These are phyloP conservation scores for Colletotrichum abscissum DNA, from an alignment of 2,329 filamentous ascomycete species.

Conservation along the genomic window DNA sequence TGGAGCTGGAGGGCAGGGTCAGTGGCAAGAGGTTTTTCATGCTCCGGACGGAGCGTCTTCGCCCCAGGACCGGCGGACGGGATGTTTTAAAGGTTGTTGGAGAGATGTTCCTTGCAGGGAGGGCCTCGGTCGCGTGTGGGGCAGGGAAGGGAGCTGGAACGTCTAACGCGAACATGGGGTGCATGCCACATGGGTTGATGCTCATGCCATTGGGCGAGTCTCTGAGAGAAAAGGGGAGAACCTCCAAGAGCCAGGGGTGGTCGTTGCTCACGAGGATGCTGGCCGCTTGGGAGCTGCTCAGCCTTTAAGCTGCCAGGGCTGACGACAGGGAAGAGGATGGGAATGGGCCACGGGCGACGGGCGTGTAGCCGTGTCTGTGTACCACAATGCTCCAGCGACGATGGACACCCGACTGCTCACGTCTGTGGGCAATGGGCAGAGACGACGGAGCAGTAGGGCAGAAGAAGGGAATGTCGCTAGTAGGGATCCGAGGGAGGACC, in stretches of 20 bases:
- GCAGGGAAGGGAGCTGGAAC: constrained; percentile 37
- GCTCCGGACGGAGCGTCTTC: constrained; percentile 50
- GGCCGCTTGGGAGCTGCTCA: constrained; percentile 21
- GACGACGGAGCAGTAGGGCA: constrained; percentile 18
- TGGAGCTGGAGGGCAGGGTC: constrained; percentile 43
- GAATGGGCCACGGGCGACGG: neutral
- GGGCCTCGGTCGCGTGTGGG: constrained; percentile 34
- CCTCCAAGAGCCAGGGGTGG: constrained; percentile 7
- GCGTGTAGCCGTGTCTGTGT: no score
- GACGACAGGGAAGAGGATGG: constrained; percentile 22
- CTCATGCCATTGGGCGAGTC: constrained; percentile 35
- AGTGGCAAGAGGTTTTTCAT: constrained; percentile 54
- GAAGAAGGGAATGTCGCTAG: constrained; percentile 16
- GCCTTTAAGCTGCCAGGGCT: constrained; percentile 21
- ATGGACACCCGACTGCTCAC: constrained; percentile 23
- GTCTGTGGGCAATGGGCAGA: constrained; percentile 17
- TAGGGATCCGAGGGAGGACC: neutral
- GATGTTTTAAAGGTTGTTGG: constrained; percentile 36
- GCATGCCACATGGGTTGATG: constrained; percentile 35
- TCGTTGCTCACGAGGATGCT: constrained; percentile 7
- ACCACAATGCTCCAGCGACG: constrained; percentile 1
- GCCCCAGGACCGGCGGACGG: constrained; percentile 37
- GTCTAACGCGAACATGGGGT: constrained; percentile 38
- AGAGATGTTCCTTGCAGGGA: constrained; percentile 36
- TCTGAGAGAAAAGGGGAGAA: constrained; percentile 27